Evolutionary conservation across 192 early-diverging fungal genomes (phyloP).

Genomic region (Coemansia sp.): DNA sequence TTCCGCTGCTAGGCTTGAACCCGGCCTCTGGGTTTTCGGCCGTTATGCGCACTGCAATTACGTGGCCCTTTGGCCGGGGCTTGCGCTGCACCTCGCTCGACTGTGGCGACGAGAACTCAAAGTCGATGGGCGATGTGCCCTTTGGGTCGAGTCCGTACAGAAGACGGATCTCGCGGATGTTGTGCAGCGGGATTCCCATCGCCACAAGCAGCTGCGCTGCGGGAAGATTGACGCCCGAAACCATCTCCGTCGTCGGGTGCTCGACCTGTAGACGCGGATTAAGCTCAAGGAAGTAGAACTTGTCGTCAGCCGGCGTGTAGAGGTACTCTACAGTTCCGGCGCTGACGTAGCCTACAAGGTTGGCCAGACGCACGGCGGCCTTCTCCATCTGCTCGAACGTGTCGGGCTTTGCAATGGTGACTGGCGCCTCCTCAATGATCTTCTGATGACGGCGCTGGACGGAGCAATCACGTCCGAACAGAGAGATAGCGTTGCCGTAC

Average conservation of each 20-base stretch:
- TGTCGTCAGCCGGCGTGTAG: slow-evolving; percentile 81
- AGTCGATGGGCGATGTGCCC: slow-evolving; percentile 89
- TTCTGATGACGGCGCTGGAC: slow-evolving; percentile 99
- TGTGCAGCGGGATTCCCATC: slow-evolving; percentile 98
- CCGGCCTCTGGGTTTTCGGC: slow-evolving; percentile 99
- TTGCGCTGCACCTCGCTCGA: slow-evolving; percentile 85
- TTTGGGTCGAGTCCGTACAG: slow-evolving; percentile 91
- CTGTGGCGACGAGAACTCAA: slow-evolving; percentile 79
- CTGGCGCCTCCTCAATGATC: slow-evolving; percentile 98
- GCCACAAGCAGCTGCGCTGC: slow-evolving; percentile 97
- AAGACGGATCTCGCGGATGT: slow-evolving; percentile 93
- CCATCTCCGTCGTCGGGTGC: slow-evolving; percentile 99
- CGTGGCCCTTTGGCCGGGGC: slow-evolving; percentile 93
- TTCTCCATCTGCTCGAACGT: slow-evolving; percentile 91
- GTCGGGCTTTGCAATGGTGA: slow-evolving; percentile 72
- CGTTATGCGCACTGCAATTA: slow-evolving; percentile 97
- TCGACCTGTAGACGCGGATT: slow-evolving; percentile 99
- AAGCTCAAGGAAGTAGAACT: slow-evolving; percentile 95
- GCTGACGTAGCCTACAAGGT: slow-evolving; percentile 92
- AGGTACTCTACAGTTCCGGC: slow-evolving; percentile 98
- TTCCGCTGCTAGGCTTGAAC: slow-evolving; percentile 97
- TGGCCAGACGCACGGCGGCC: slow-evolving; percentile 93
- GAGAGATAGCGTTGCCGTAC: slow-evolving; percentile 97
- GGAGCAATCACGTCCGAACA: slow-evolving; percentile 98
- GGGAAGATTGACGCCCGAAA: slow-evolving; percentile 96